Conservation (phyloP, 2,329 filamentous ascomycete species). For the Pyrenochaeta sp. region DNA sequence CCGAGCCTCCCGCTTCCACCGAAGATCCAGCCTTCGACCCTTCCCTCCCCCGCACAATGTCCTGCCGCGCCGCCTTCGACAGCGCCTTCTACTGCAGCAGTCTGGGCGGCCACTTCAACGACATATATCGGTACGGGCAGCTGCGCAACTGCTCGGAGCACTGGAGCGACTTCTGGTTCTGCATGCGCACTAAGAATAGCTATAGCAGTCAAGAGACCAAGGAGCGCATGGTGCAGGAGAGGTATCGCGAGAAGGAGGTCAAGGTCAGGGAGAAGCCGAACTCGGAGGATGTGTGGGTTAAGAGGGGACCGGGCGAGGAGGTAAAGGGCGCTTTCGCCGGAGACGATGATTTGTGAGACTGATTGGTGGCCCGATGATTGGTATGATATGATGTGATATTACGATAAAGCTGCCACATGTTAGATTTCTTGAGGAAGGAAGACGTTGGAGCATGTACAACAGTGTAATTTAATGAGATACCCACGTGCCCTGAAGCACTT, state of each 20-base stretch:
- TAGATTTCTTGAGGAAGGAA: too few species aligned
- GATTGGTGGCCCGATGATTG: too few species aligned
- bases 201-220: conserved; percentile 64
- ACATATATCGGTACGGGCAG: conserved; percentile 85
- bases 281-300: conserved; percentile 91
- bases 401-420: too few species aligned
- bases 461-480: too few species aligned
- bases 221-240: conserved; percentile 67
- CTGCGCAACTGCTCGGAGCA: conserved; percentile 80
- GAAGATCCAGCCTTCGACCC: conserved; percentile 26
- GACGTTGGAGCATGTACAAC: too few species aligned
- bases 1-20: conserved; percentile 1
- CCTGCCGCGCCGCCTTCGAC: conserved; percentile 90
- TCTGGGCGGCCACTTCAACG: conserved; percentile 87
- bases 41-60: conserved; percentile 78
- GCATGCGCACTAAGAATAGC: conserved; percentile 78
- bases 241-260: conserved; percentile 71
- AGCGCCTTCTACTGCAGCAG: conserved; percentile 93
- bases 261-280: conserved; percentile 74
- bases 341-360: too few species aligned
- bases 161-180: conserved; percentile 97
- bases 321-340: conserved; percentile 36
- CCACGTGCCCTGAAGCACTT: too few species aligned
- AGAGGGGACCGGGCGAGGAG: conserved; percentile 60
- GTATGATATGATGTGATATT: too few species aligned